phyloP scores from a whole-genome alignment of 805 yeast genomes.

The Candida piceae region DNA sequence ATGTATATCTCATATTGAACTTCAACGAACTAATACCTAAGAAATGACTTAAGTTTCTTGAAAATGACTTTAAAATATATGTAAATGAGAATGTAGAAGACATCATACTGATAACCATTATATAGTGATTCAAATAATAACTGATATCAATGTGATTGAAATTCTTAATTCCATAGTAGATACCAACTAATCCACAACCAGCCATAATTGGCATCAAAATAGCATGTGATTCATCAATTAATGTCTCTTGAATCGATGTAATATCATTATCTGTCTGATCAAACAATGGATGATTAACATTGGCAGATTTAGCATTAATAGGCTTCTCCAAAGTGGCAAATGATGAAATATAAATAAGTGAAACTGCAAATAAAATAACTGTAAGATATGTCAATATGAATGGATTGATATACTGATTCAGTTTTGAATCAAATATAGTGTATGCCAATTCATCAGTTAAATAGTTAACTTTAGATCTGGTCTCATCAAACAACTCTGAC shows the following conservation, averaged over 20 bases:
- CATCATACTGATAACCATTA: constrained; percentile 30
- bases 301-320: constrained; percentile 29
- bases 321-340: constrained; percentile 31
- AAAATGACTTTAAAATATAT: constrained; percentile 22
- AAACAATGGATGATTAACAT: constrained; percentile 33
- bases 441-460: no score
- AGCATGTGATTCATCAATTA: constrained; percentile 29
- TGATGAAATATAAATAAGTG: constrained; percentile 31
- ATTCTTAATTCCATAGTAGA: constrained; percentile 34
- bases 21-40: constrained; percentile 23
- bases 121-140: constrained; percentile 31
- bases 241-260: constrained; percentile 8
- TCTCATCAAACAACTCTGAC: no score
- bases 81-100: constrained; percentile 30
- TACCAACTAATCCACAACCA: constrained; percentile 32
- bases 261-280: constrained; percentile 38
- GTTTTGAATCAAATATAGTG: constrained; percentile 15
- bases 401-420: constrained; percentile 13
- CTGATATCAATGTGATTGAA: constrained; percentile 29
- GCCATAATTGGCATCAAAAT: constrained; percentile 41
- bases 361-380: constrained; percentile 19
- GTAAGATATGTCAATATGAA: constrained; percentile 14
- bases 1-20: constrained; percentile 33
- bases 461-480: no score
- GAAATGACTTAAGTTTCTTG: constrained; percentile 27